Evolutionary conservation across 2,329 filamentous ascomycete genomes (phyloP), one percentile per base, ranked within the genome.

Genomic region (Fusarium multiceps): DNA sequence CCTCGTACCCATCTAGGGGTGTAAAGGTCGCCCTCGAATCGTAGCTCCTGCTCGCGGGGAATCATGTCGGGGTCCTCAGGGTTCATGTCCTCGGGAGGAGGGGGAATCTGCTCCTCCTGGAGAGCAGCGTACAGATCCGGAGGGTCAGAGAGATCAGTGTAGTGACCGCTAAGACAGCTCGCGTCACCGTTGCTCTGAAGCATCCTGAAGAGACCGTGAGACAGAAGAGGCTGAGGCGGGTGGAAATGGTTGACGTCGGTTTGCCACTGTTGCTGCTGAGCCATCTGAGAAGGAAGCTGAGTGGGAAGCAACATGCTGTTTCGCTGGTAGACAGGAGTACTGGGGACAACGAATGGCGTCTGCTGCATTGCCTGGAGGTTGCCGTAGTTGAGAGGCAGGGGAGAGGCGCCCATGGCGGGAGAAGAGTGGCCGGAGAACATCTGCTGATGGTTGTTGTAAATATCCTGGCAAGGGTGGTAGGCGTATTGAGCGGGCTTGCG

Each of bases 1-100:
- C 93, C 93, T 37, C 93, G 90, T 21, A 96, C 91, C 92, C 92
- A 97, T 72, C 85, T 87, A 3, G 93, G 93, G 3, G 93, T 95
- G 81, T 96, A 96, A 59, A 96, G 80, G 75, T 97, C 93, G 50
- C 92, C 92, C 55, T 90, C 89, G 73, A 94, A 97, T 49, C 93
- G 87, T 63, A 94, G 82, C 71, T 92, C 90, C 77, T 95, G 92
- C 79, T 94, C 92, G 69, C 93, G 91, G 8, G 92, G 92, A 13
- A 91, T 84, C 76, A 94, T 82, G 64, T 93, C 91, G 2, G 91
- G 90, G 74, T 95, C 91, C 4, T 87, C 86, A 4, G 92, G 91
- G 76, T 93, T 91, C 91, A 94, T 93, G 78, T 95, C 92, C 74
- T 93, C 90, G 1, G 91, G 89, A 1, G 92, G 92, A 9, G 92